Base-by-base conservation (phyloP, 192 early-diverging fungal genomes). In the Pilaira anomala region DNA sequence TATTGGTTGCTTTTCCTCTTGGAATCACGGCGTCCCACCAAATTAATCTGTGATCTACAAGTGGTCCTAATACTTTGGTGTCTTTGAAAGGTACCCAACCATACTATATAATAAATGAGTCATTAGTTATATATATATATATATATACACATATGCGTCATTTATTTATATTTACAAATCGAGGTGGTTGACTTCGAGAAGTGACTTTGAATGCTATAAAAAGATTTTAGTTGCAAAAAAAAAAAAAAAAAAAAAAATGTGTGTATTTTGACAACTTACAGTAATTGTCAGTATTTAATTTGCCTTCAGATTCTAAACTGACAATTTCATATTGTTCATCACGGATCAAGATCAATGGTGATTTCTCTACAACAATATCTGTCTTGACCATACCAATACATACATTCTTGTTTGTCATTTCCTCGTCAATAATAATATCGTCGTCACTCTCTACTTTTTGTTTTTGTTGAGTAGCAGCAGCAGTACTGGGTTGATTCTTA, bases 1-100 rank as follows among this genome's bases (percentile, higher is more conserved):
- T 28, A 8, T 45, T 29, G 21, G 62, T 75, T 0, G 53, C 46
- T 40, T 67, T 70, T 41, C 48, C 57, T 5, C 61, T 42, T 19
- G 74, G 74, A 67, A 76, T 71, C 16, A 71, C 56, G 3, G 65
- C 69, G 22, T 76, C 74, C 65, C 68, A 67, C 74, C 74, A 76
- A 28, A 70, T 59, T 25, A 63, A 39, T 12, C 44, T 22, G 29
- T 33, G 18, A 3, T 76, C 69, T 9, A 56, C 48, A 4, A 76
- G 50, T 5, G 74, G 74, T 0, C 74, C 74, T 3, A 76, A 52
- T 5, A 76, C 28, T 6, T 56, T 58, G 2, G 74, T 76, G 11
- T 67, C 64, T 21, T 65, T 42, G 65, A 76, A 76, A 13, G 74
- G 74, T 1, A 71, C 59, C 74, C 74, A 76, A 16, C 74, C 74